phyloP scores from a whole-genome alignment of 2,329 filamentous ascomycete genomes.

The Orbilia brochopaga region DNA sequence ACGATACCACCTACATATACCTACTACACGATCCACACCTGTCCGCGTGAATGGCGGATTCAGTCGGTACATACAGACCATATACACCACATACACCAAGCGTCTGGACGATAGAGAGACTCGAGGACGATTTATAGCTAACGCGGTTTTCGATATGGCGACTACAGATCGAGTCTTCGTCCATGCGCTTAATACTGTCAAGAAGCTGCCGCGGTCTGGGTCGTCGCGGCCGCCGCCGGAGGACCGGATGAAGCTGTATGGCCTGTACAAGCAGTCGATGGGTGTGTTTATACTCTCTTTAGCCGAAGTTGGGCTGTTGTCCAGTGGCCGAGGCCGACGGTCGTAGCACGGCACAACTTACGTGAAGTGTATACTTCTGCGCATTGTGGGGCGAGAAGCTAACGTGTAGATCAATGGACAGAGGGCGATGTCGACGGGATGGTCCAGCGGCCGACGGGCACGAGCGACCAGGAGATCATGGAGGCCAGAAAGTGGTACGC shows the following conservation, averaged over 20 bases:
- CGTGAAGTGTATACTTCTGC: no score
- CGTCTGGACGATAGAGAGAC: no score
- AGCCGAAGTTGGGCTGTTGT: no score
- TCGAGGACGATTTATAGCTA: no score
- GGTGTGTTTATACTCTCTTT: conserved; percentile 58
- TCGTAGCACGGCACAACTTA: no score
- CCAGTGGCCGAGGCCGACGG: no score
- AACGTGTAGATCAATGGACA: no score
- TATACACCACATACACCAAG: background rate
- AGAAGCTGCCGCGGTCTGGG: conserved; percentile 93
- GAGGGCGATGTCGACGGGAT: conserved; percentile 95
- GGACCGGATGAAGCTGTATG: conserved; percentile 91
- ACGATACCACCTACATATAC: background rate
- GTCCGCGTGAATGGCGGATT: conserved; percentile 45
- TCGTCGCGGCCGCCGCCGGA: conserved; percentile 82
- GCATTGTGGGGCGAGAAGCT: conserved; percentile 30
- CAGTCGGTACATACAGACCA: conserved; percentile 29
- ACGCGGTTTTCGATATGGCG: background rate
- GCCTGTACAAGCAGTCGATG: conserved; percentile 98
- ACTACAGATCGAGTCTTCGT: conserved; percentile 90
- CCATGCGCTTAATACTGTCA: conserved; percentile 97
- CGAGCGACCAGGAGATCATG: conserved; percentile 59
- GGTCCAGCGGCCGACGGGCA: conserved; percentile 75
- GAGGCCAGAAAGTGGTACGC: conserved; percentile 61
- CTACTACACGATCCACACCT: conserved; percentile 2